These are phyloP conservation scores for Claviceps fusiformis DNA, from an alignment of 2,329 filamentous ascomycete species.

Conservation along the genomic window DNA sequence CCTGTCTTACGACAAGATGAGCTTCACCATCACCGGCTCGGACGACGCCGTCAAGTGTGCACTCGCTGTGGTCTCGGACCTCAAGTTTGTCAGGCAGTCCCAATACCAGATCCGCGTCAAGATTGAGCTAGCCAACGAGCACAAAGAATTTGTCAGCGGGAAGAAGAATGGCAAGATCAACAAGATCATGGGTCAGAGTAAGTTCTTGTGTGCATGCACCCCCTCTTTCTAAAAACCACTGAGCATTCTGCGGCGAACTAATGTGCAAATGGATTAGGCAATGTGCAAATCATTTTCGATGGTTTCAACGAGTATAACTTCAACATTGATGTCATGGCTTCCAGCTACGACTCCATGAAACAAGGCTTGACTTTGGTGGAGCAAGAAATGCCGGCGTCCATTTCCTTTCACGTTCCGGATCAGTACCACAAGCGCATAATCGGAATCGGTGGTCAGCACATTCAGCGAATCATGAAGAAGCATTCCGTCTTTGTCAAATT, in stretches of 20 bases:
- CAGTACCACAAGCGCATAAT: constrained; percentile 99
- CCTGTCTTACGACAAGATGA: constrained; percentile 84
- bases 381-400: constrained; percentile 97
- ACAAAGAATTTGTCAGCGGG: constrained; percentile 98
- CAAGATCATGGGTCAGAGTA: constrained; percentile 98
- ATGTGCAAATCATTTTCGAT: constrained; percentile 97
- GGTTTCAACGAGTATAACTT: constrained; percentile 99
- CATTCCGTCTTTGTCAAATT: constrained; percentile 99
- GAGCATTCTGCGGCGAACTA: not conserved
- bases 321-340: constrained; percentile 93
- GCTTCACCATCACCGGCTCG: constrained; percentile 87
- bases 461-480: constrained; percentile 99
- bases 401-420: constrained; percentile 97
- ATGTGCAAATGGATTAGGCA: constrained; percentile 35
- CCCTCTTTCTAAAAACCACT: no score
- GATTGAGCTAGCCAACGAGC: constrained; percentile 96
- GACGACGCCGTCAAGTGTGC: constrained; percentile 94
- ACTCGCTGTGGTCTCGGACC: constrained; percentile 85
- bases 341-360: constrained; percentile 87
- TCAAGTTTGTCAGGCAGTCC: constrained; percentile 74
- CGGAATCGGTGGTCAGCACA: constrained; percentile 94
- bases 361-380: constrained; percentile 86
- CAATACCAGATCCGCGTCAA: constrained; percentile 94
- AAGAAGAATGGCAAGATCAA: constrained; percentile 99
- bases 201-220: not conserved